phyloP scores from a whole-genome alignment of 306 rosid genomes.

The Betula pendula region DNA sequence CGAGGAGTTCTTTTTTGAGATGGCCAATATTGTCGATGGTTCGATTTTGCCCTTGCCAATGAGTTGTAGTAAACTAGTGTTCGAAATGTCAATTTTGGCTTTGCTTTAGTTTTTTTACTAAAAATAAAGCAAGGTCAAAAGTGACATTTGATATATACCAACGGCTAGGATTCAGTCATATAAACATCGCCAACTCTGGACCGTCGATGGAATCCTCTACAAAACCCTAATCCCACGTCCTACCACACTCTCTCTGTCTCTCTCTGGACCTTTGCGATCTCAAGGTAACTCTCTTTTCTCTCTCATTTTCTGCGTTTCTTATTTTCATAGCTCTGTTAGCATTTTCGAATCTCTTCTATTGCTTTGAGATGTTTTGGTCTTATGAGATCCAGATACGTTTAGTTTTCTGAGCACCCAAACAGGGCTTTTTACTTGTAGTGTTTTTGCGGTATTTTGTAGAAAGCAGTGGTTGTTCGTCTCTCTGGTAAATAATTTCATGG shows the following conservation, averaged over 20 bases:
- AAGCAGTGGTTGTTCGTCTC: not conserved
- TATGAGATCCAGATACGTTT: not conserved
- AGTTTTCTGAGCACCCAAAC: not conserved
- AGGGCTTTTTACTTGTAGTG: not conserved
- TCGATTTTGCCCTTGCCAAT: too few species aligned
- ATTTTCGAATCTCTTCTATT: not conserved
- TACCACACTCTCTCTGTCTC: not conserved
- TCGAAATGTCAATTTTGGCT: too few species aligned
- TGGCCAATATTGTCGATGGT: too few species aligned
- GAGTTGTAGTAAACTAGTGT: too few species aligned
- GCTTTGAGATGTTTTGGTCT: not conserved
- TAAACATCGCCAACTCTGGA: not conserved
- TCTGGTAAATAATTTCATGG: too few species aligned
- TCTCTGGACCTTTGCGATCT: not conserved
- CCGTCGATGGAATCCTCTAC: not conserved
- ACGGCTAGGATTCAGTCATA: not conserved
- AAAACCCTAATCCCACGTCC: constrained; percentile 12
- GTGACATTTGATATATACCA: not conserved
- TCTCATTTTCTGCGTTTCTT: too few species aligned
- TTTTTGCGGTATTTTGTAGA: not conserved
- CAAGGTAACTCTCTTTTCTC: not conserved
- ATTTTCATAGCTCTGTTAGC: not conserved
- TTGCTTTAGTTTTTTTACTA: too few species aligned
- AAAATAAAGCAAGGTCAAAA: not conserved
- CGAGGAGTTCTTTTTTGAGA: too few species aligned